Conservation (phyloP, 768 basidiomycete genomes). For the Lactarius akahatsu region DNA sequence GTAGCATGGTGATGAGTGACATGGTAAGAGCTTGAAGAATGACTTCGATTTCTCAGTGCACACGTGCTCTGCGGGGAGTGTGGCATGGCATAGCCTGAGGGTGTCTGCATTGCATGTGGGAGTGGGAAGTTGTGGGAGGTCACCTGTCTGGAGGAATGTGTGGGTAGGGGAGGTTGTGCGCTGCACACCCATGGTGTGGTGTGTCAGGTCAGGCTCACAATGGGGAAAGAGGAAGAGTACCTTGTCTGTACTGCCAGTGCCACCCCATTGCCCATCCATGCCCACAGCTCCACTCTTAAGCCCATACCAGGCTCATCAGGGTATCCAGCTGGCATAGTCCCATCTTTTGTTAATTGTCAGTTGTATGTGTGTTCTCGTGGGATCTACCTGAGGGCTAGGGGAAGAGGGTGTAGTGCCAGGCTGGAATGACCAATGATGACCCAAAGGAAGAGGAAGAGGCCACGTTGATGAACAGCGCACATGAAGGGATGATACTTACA, state of each 20-base stretch:
- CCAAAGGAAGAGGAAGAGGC: too few relatives aligned
- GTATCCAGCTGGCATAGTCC: conserved; percentile 79
- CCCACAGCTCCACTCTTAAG: conserved; percentile 87
- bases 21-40: conserved; percentile 91
- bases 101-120: conserved; percentile 43
- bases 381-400: conserved; percentile 81
- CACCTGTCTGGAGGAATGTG: conserved; percentile 62
- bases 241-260: conserved; percentile 37
- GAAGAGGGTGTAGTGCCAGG: conserved; percentile 88
- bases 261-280: conserved; percentile 79
- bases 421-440: conserved; percentile 37
- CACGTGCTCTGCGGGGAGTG: conserved; percentile 80
- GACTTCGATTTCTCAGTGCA: conserved; percentile 98
- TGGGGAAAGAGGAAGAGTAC: conserved; percentile 35
- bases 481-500: too few relatives aligned
- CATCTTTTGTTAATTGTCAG: conserved; percentile 94
- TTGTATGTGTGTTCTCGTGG: conserved; percentile 82
- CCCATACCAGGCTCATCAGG: conserved; percentile 75
- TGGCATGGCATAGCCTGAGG: conserved; percentile 60
- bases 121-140: conserved; percentile 45
- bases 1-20: conserved; percentile 81
- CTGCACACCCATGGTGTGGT: conserved; percentile 70
- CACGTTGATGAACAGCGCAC: too few relatives aligned
- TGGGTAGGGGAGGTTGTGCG: conserved; percentile 66
- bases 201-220: not conserved